Conservation (phyloP, 306 rosid species). For the Castanea sativa region DNA sequence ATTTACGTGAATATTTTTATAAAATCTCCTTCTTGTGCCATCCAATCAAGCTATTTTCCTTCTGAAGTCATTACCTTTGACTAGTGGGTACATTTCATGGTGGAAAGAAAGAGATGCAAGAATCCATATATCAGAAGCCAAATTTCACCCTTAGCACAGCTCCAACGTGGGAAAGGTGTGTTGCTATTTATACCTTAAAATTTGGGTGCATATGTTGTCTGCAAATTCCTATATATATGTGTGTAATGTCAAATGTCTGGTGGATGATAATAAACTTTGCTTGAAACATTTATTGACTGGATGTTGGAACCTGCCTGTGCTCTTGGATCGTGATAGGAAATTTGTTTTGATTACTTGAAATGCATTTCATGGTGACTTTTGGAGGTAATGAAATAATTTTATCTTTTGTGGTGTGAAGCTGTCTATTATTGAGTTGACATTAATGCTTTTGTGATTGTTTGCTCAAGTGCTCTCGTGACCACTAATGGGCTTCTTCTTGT, state of each 20-base stretch:
- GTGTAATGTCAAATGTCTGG: neutral
- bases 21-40: conserved; percentile 40
- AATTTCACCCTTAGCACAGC: conserved; percentile 65
- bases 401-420: too few relatives aligned
- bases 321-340: neutral
- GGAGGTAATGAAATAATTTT: neutral
- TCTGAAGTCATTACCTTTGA: conserved; percentile 72
- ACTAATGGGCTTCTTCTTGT: too few relatives aligned
- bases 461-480: too few relatives aligned
- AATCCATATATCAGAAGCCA: conserved; percentile 57
- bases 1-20: neutral
- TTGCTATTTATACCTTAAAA: conserved; percentile 21
- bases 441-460: too few relatives aligned
- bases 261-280: neutral
- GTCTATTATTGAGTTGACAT: too few relatives aligned
- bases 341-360: neutral
- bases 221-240: neutral
- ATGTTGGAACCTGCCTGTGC: neutral
- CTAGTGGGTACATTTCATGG: conserved; percentile 53
- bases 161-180: conserved; percentile 96
- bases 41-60: conserved; percentile 57
- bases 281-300: neutral
- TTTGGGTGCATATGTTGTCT: conserved; percentile 7
- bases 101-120: conserved; percentile 71
- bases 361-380: neutral